A percentile compares a stretch with the other conserved stretches of the same genome.
phyloP scores from a whole-genome alignment of 176 grass and related monocot genomes.

The Avena eriantha region DNA sequence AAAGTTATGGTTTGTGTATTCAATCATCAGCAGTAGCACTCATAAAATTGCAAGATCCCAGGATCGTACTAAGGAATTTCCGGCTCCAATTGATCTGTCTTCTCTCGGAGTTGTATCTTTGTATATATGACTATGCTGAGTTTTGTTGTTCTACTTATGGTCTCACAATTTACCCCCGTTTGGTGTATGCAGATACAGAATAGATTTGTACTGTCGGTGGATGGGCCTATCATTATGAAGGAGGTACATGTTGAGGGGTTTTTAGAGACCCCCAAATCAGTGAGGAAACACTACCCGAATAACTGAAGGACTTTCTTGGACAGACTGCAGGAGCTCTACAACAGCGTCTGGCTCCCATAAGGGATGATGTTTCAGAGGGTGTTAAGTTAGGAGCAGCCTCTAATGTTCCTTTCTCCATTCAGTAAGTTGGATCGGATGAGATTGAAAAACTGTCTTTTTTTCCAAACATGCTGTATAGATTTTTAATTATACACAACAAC shows the following conservation, averaged over 20 bases:
- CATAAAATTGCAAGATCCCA: neutral
- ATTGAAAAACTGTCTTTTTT: too few relatives aligned
- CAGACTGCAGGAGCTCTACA: slow-evolving; percentile 73
- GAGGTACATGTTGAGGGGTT: slow-evolving; percentile 79
- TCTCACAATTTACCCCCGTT: slow-evolving; percentile 2
- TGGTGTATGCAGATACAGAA: slow-evolving; percentile 74
- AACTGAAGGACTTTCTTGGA: slow-evolving; percentile 72
- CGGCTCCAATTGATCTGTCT: neutral
- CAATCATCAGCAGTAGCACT: slow-evolving; percentile 11
- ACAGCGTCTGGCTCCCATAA: slow-evolving; percentile 81
- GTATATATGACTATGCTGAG: neutral
- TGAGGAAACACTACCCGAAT: slow-evolving; percentile 74
- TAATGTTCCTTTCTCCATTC: too few relatives aligned
- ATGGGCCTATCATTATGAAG: slow-evolving; percentile 89
- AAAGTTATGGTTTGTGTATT: neutral
- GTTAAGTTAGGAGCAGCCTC: slow-evolving; percentile 49
- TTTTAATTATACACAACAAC: too few relatives aligned
- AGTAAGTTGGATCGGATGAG: too few relatives aligned
- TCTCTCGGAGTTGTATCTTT: slow-evolving; percentile 13
- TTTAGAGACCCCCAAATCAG: slow-evolving; percentile 80
- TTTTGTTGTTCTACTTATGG: slow-evolving; percentile 15
- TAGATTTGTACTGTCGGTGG: slow-evolving; percentile 78
- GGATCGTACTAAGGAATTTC: neutral
- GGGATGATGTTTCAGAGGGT: slow-evolving; percentile 75
- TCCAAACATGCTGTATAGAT: too few relatives aligned